Conservation (phyloP, 805 yeast genomes). For the Groenewaldozyma salmanticensis region DNA sequence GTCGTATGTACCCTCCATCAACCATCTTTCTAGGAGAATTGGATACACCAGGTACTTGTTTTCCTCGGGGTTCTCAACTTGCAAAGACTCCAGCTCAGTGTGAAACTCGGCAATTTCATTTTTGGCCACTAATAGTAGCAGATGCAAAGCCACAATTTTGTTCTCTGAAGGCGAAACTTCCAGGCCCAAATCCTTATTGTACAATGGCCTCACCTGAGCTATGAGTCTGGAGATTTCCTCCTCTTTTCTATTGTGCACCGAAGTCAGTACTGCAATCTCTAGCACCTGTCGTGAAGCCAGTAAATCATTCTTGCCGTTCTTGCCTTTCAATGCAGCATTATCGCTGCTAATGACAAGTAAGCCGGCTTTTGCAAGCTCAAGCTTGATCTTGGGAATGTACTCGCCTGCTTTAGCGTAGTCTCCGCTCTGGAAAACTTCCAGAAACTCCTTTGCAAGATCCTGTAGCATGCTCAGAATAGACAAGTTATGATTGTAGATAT, state of each 20-base stretch:
- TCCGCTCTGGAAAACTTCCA: constrained; percentile 50
- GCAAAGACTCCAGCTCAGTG: constrained; percentile 71
- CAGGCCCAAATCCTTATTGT: constrained; percentile 34
- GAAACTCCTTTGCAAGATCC: constrained; percentile 58
- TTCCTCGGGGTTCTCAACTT: constrained; percentile 48
- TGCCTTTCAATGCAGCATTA: constrained; percentile 33
- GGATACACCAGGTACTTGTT: constrained; percentile 76
- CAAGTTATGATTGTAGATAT: no score
- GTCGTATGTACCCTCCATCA: constrained; percentile 94
- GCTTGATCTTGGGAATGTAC: constrained; percentile 61
- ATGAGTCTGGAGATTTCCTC: constrained; percentile 62
- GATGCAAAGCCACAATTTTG: constrained; percentile 65
- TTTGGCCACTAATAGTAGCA: constrained; percentile 67
- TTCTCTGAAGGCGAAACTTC: constrained; percentile 51
- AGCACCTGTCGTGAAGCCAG: constrained; percentile 70
- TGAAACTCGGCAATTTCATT: constrained; percentile 85
- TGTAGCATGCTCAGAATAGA: no score
- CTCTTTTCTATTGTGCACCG: constrained; percentile 55
- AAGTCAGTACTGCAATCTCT: constrained; percentile 79
- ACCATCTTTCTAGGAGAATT: constrained; percentile 79
- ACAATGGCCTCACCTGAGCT: constrained; percentile 70
- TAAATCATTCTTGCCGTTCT: constrained; percentile 43
- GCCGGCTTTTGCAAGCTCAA: constrained; percentile 68
- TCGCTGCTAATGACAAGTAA: constrained; percentile 39
- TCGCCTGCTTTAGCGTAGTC: constrained; percentile 53